Base-by-base conservation (phyloP, 2,329 filamentous ascomycete species). In the Cladosporium colombiae region DNA sequence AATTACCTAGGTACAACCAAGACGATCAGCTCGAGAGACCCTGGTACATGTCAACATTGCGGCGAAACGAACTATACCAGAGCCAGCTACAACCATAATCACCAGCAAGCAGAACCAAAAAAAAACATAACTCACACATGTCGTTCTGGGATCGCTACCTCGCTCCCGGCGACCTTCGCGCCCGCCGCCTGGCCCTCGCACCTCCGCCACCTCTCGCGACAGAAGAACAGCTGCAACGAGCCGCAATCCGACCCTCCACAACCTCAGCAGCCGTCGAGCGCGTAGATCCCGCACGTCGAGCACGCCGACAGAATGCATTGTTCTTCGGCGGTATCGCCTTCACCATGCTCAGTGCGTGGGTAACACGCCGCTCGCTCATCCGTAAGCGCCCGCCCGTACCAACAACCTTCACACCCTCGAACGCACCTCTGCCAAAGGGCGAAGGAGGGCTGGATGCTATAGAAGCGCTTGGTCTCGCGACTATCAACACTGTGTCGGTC, bases 391-490 rank as follows among this genome's bases (percentile, higher is more conserved):
- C 85, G 25, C 82, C 86, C 25, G 81, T 86, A 46, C 93, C 93
- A 13, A 85, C 85, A 56, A 94, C 90, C 81, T 96, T 90, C 83
- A 81, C 86, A 16, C 86, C 85, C 53, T 89, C 86, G 77, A 86
- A 86, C 70, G 78, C 81, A 69, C 77, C 65, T 21, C 53, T 56
- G 8, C 75, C 78, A 5, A 75, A 80, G 59, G 75, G 78, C 53
- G 83, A 87, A 31, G 88, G 88, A 8, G 84, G 87, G 1, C 76
- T 90, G 46, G 89, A 97, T 69, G 94, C 94, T 0, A 79, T 90
- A 37, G 91, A 96, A 78, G 94, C 94, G 0, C 82, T 99, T 25
- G 91, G 89, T 58, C 82, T 97, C 40, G 95, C 94, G 0, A 97
- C 93, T 0, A 84, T 97, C 71, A 97, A 97, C 72, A 91, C 95